Percentiles rank a stretch among this genome's conserved stretches.
These are phyloP conservation scores for Mortierella sp. DNA, from an alignment of 371 early-diverging fungal species.

Conservation along the genomic window DNA sequence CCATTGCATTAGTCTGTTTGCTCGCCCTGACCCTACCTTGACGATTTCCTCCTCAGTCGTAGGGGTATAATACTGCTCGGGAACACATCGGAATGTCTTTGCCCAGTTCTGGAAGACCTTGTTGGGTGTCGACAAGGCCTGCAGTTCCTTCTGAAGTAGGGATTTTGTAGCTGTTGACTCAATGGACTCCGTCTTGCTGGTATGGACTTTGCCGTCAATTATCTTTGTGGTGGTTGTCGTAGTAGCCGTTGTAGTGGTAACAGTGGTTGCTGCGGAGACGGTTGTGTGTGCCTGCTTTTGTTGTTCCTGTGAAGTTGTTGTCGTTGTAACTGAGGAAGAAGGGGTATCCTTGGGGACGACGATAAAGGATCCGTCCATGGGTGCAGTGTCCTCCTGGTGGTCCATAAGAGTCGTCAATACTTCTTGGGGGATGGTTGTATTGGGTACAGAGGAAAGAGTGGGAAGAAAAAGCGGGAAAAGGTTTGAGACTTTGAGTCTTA, in stretches of 20 bases:
- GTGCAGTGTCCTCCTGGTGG: slow-evolving; percentile 2
- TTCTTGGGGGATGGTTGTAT: background rate
- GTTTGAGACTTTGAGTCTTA: background rate
- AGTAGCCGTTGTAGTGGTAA: background rate
- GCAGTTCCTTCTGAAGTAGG: slow-evolving; percentile 21
- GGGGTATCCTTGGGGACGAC: slow-evolving; percentile 13
- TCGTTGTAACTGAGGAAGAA: slow-evolving; percentile 2
- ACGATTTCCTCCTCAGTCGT: slow-evolving; percentile 73
- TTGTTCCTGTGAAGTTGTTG: background rate
- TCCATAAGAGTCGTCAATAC: background rate
- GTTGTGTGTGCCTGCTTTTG: background rate
- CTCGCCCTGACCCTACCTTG: slow-evolving; percentile 59
- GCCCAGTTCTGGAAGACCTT: slow-evolving; percentile 81
- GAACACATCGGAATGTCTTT: slow-evolving; percentile 74
- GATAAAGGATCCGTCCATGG: slow-evolving; percentile 28
- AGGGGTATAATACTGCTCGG: slow-evolving; percentile 75
- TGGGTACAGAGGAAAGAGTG: background rate
- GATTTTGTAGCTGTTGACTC: background rate
- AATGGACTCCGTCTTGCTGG: background rate
- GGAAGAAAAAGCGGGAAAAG: background rate
- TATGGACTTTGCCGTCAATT: background rate
- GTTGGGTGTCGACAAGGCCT: slow-evolving; percentile 20
- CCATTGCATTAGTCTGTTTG: background rate
- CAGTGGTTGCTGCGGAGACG: background rate
- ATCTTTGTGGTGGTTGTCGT: background rate